phyloP scores from a whole-genome alignment of 108 stramenopile species.

The Skeletonema tropicum region DNA sequence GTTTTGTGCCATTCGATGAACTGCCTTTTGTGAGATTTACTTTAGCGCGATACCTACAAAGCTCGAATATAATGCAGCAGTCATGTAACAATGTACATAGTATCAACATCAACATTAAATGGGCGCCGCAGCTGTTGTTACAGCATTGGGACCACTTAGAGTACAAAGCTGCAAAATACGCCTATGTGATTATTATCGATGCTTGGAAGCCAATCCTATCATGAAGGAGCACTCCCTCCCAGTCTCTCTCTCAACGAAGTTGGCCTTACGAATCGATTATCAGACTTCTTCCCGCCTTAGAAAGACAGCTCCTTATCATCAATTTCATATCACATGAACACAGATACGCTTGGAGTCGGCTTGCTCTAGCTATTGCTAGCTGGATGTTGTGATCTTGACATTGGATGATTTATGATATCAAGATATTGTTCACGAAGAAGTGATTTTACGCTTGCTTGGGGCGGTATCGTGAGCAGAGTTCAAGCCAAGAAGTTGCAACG shows the following conservation, averaged over 20 bases:
- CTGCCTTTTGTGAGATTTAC: too few relatives aligned
- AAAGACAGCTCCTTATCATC: conserved; percentile 89
- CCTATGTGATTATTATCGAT: not conserved
- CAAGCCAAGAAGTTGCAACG: too few relatives aligned
- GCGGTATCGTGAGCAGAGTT: too few relatives aligned
- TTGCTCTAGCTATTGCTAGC: not conserved
- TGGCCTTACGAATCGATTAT: not conserved
- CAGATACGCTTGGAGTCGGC: not conserved
- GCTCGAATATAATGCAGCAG: too few relatives aligned
- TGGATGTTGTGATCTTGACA: not conserved
- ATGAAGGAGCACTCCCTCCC: not conserved
- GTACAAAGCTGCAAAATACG: too few relatives aligned
- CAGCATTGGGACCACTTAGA: not conserved
- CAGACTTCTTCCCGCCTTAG: conserved; percentile 65
- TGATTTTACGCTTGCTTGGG: too few relatives aligned
- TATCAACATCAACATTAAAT: too few relatives aligned
- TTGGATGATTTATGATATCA: too few relatives aligned
- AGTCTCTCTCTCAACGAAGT: not conserved
- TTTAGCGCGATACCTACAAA: too few relatives aligned
- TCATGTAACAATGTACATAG: too few relatives aligned
- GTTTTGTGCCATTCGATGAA: not conserved
- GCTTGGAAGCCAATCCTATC: not conserved
- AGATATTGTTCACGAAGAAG: too few relatives aligned
- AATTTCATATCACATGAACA: conserved; percentile 76
- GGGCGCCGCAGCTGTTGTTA: not conserved